Conservation (phyloP, 176 grass and related monocot species). For the Raddia guianensis region DNA sequence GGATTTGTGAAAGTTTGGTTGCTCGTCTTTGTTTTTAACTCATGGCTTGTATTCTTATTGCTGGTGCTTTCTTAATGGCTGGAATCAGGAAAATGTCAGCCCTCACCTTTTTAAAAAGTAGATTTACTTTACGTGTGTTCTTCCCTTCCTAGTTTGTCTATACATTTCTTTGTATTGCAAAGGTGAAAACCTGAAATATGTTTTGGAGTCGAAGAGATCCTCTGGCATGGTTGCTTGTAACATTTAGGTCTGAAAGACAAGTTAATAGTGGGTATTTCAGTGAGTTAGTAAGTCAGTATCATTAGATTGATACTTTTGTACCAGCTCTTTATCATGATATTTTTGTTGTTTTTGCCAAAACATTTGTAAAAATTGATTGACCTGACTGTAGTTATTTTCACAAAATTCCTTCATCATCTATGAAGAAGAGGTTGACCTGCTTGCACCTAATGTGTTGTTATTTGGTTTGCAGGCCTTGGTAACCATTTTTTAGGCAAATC, state of each 20-base stretch:
- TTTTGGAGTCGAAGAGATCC: background rate
- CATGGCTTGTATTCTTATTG: constrained; percentile 1
- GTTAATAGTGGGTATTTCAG: background rate
- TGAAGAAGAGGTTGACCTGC: background rate
- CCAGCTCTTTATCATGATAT: background rate
- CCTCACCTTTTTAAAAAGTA: background rate
- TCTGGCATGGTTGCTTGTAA: constrained; percentile 13
- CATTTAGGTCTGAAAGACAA: constrained; percentile 4
- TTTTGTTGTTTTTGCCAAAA: background rate
- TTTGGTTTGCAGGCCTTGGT: background rate
- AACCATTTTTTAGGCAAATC: background rate
- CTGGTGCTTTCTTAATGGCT: constrained; percentile 21
- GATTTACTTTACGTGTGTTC: background rate
- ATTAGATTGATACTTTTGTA: background rate
- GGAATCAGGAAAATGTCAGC: background rate
- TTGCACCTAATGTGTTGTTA: background rate
- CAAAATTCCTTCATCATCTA: background rate
- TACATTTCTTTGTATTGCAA: background rate
- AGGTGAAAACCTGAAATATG: background rate
- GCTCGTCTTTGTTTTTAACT: constrained; percentile 16
- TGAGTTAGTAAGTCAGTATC: background rate
- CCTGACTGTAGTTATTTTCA: background rate
- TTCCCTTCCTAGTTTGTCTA: background rate
- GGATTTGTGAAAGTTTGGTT: constrained; percentile 21
- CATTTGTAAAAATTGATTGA: background rate